Evolutionary conservation across 2,329 filamentous ascomycete genomes (phyloP), one percentile per base, ranked within the genome.

Genomic region (Nothopassalora personata): DNA sequence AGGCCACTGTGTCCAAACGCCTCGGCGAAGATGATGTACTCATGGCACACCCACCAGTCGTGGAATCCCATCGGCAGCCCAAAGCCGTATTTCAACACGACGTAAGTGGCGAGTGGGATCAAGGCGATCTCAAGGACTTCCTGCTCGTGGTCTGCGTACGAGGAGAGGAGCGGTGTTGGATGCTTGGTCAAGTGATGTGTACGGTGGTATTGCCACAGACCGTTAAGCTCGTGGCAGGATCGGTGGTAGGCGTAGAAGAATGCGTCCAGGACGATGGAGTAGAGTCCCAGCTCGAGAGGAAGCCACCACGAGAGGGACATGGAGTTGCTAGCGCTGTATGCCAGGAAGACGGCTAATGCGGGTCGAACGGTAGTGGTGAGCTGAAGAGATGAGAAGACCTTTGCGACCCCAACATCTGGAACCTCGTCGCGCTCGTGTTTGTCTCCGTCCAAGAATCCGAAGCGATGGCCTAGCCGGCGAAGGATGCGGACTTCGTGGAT

Each of bases 181-280:
- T 79, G 76, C 60, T 78, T 78, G 46, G 76, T 77, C 8, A 79
- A 66, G 61, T 79, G 77, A 56, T 79, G 77, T 0, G 75, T 78
- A 53, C 76, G 73, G 67, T 79, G 77, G 59, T 71, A 78, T 48
- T 75, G 71, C 76, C 76, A 79, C 11, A 79, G 68, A 1, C 58
- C 64, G 18, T 70, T 66, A 15, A 75, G 52, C 54, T 78, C 76
- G 59, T 79, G 76, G 73, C 77, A 77, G 15, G 70, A 48, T 3
- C 76, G 73, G 60, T 77, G 75, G 58, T 77, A 77, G 71, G 73
- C 71, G 65, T 77, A 77, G 64, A 77, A 77, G 75, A 75, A 79
- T 51, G 77, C 77, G 62, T 79, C 77, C 5, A 79, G 69, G 8
- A 79, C 66, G 53, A 79, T 70, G 3, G 71, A 72, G 59, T 79